phyloP scores from a whole-genome alignment of 495 filamentous ascomycete species.

The Aspergillus nanangensis region DNA sequence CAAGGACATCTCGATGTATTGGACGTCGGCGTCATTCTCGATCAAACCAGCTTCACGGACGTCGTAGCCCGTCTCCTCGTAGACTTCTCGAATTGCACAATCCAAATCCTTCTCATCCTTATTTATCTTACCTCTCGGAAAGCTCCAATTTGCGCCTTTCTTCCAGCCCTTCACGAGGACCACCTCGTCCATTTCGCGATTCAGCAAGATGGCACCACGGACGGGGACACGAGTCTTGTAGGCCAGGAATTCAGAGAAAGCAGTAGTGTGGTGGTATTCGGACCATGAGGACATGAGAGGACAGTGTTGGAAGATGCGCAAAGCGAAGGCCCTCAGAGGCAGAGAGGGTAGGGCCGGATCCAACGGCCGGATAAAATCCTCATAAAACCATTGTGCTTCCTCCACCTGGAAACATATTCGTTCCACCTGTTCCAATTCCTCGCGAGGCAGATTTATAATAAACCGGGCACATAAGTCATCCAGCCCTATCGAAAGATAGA shows the following conservation, averaged over 20 bases:
- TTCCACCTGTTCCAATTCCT: constrained; percentile 83
- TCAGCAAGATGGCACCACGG: constrained; percentile 87
- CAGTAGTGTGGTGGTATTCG: constrained; percentile 66
- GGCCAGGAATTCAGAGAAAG: constrained; percentile 82
- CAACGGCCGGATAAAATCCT: constrained; percentile 92
- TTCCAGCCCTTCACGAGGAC: constrained; percentile 97
- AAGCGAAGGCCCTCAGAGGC: constrained; percentile 73
- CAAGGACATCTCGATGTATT: constrained; percentile 82
- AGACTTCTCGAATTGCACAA: constrained; percentile 89
- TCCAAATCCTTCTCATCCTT: constrained; percentile 89
- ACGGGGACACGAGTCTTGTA: constrained; percentile 96
- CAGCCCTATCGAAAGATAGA: constrained; percentile 58
- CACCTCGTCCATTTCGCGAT: constrained; percentile 83
- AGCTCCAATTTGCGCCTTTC: constrained; percentile 94
- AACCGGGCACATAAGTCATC: constrained; percentile 95
- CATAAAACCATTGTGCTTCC: constrained; percentile 99
- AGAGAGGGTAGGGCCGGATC: constrained; percentile 82
- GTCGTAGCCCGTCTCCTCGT: constrained; percentile 93
- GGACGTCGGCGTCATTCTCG: constrained; percentile 58
- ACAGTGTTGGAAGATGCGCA: constrained; percentile 88
- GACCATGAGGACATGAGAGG: constrained; percentile 80
- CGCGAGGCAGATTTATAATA: constrained; percentile 88
- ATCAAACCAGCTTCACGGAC: constrained; percentile 68
- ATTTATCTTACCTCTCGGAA: constrained; percentile 95
- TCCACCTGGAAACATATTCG: constrained; percentile 98